Base-by-base conservation (phyloP, 495 filamentous ascomycete genomes). In the Penicillium canescens region DNA sequence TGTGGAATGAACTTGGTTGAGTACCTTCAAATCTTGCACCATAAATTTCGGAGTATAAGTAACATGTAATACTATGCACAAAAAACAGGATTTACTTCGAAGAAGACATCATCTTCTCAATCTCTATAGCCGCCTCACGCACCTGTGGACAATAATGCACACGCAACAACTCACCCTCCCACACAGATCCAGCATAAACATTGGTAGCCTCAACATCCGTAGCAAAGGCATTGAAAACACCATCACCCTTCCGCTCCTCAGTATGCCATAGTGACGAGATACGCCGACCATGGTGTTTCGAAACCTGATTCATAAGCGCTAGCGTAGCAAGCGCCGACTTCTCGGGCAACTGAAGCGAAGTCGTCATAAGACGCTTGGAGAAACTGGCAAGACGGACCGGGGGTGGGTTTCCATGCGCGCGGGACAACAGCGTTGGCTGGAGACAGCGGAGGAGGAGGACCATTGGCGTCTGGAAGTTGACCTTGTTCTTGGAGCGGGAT, bases 401-500 rank as follows among this genome's bases (percentile, higher is more conserved):
- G 7, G 82, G 78, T 2, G 91, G 90, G 21, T 86, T 80, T 33
- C 74, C 73, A 34, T 77, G 73, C 9, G 68, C 68, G 34, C 74
- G 69, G 21, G 74, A 73, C 6, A 79, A 45, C 14, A 98, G 82
- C 35, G 89, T 81, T 10, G 87, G 86, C 16, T 87, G 84, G 6
- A 98, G 79, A 50, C 89, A 91, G 41, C 91, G 88, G 59, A 98
- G 79, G 41, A 98, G 83, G 39, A 98, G 85, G 33, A 96, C 91
- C 11, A 87, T 91, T 1, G 91, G 94, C 0, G 94, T 98, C 62
- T 92, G 87, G 44, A 96, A 83, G 75, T 98, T 97, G 71, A 98
- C 82, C 72, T 87, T 90, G 73, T 85, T 85, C 58, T 59, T 61
- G 14, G 64, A 49, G 21, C 63, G 53, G 28, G 54, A 55, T 49